Base-by-base conservation (phyloP, 1,284 basidiomycete species). In the Leccinum huronense region DNA sequence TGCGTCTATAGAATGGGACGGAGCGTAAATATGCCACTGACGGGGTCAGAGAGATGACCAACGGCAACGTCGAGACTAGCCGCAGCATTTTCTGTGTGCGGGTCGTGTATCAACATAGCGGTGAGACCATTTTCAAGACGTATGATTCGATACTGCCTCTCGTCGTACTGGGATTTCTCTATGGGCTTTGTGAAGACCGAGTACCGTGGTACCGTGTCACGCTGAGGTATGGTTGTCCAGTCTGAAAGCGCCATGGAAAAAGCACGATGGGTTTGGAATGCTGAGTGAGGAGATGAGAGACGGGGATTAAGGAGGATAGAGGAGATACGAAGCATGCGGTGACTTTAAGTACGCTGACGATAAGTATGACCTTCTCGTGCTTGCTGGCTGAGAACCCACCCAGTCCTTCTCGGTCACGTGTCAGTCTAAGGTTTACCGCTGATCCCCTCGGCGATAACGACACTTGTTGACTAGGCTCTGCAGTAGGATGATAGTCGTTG, bases 51-150 rank as follows among this genome's bases (percentile, higher is more conserved):
- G 64, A 99, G 80, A 78, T 23, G 23, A 23, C 23, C 23, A 23
- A 23, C 23, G 23, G 23, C 23, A 23, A 23, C 23, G 23, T 23
- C 23, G 23, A 23, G 84, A 71, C 94, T 95, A 1, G 97, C 97
- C 1, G 95, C 94, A 5, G 95, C 92, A 80, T 97, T 98, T 80
- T 99, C 97, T 6, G 95, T 89, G 70, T 89, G 88, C 0, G 85
- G 79, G 75, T 99, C 97, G 66, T 93, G 91, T 23, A 98, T 85
- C 16, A 99, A 79, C 67, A 93, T 87, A 1, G 89, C 94, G 69
- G 95, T 89, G 16, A 99, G 81, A 2, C 93, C 94, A 74, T 99
- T 99, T 9, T 89, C 83, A 3, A 99, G 85, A 58, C 83, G 85
- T 64, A 99, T 91, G 61, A 97, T 79, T 63, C 91, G 83, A 74